Base-by-base conservation (phyloP, 2,329 filamentous ascomycete genomes). In the Verticillium nubilum region DNA sequence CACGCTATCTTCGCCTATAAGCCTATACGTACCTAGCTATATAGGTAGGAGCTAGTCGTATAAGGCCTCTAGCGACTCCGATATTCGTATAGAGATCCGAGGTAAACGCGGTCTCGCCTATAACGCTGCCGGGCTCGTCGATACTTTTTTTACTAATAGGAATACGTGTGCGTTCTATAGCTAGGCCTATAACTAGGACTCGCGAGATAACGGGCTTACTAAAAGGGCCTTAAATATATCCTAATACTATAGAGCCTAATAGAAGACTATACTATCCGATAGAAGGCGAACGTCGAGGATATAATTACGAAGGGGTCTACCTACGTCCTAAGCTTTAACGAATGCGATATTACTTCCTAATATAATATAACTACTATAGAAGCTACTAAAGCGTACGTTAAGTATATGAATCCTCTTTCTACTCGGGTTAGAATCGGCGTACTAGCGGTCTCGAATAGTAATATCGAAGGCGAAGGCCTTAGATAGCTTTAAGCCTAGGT, bases 161-260 rank as follows among this genome's bases (percentile, higher is more conserved):
- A 61, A 37, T 37, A 57, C 54, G 37, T 74, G 72, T 65, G 25
- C 63, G 37, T 69, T 80, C 60, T 78, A 84, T 68, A 73, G 74
- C 50, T 91, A 87, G 85, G 80, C 74, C 54, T 89, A 89, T 80
- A 90, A 90, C 82, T 91, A 88, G 88, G 85, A 74, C 52, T 78
- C 80, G 55, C 62, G 63, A 12, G 67, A 76, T 54, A 72, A 74
- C 60, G 74, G 76, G 35, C 74, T 80, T 9, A 68, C 79, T 56
- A 61, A 67, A 13, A 69, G 71, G 69, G 68, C 56, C 68, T 86
- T 66, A 77, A 81, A 67, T 92, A 79, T 75, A 80, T 89, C 58
- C 89, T 90, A 63, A 89, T 86, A 74, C 81, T 90, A 52, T 90
- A 84, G 86, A 80, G 83, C 58, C 71, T 78, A 57, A 65, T 65